phyloP scores from a whole-genome alignment of 495 filamentous ascomycete species.

The Bathelium albidoporum region DNA sequence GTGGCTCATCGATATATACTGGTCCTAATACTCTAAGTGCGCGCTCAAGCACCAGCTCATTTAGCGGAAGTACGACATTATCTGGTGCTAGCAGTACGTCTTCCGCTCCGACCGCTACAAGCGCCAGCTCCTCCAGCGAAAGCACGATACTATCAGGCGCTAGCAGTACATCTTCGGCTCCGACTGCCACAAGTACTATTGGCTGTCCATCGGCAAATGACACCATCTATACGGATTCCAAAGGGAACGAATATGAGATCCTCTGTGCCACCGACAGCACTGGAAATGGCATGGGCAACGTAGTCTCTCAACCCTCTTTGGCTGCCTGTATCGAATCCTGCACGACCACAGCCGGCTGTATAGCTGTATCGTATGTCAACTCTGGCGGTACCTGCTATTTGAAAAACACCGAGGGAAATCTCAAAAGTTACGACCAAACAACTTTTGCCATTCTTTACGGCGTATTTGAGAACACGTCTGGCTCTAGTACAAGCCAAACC shows the following conservation, averaged over 20 bases:
- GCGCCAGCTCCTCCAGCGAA: too few species aligned
- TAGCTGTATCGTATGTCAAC: not conserved
- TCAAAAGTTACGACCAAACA: not conserved
- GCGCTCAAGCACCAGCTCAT: not conserved
- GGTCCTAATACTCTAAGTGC: not conserved
- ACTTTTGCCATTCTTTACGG: not conserved
- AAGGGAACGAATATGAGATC: not conserved
- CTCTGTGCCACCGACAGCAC: not conserved
- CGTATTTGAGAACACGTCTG: not conserved
- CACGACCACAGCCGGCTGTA: not conserved
- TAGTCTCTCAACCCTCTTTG: not conserved
- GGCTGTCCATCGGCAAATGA: conserved; percentile 7
- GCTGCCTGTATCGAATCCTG: not conserved
- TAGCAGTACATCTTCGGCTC: not conserved
- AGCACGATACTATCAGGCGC: not conserved
- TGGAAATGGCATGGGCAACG: not conserved
- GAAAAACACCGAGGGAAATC: not conserved
- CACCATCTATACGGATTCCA: conserved; percentile 3
- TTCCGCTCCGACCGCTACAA: not conserved
- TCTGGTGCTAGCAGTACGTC: not conserved
- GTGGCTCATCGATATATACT: not conserved
- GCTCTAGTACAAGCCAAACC: not conserved
- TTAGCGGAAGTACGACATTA: not conserved
- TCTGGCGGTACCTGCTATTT: not conserved
- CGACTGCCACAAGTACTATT: not conserved